Conservation (phyloP, 2,329 filamentous ascomycete species). For the Ophiostoma triangulosporum region DNA sequence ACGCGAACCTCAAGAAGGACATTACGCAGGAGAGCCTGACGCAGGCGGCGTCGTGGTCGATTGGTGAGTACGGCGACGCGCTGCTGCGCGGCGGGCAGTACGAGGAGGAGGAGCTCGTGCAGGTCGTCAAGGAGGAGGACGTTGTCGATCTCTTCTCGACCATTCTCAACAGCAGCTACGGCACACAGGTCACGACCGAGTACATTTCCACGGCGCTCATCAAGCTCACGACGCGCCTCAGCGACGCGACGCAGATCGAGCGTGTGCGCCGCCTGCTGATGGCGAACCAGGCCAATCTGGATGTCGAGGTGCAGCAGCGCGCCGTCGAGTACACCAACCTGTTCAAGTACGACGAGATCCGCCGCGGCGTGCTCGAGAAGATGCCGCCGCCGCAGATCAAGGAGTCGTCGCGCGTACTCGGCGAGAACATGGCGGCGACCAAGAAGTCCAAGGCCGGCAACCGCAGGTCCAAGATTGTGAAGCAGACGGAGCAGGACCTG, state of each 20-base stretch:
- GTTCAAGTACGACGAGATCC: conserved; percentile 80
- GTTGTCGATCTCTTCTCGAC: conserved; percentile 84
- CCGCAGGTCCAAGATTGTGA: conserved; percentile 62
- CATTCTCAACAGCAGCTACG: conserved; percentile 90
- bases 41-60: conserved; percentile 88
- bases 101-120: conserved; percentile 82
- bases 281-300: conserved; percentile 70
- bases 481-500: conserved; percentile 82
- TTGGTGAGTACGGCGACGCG: conserved; percentile 90
- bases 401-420: conserved; percentile 83
- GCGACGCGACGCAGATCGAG: conserved; percentile 74
- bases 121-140: conserved; percentile 71
- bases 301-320: conserved; percentile 91
- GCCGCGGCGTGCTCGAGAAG: conserved; percentile 82
- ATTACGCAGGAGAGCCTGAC: conserved; percentile 96
- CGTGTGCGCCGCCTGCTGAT: conserved; percentile 68
- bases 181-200: conserved; percentile 79
- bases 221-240: conserved; percentile 83
- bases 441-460: conserved; percentile 53
- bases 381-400: conserved; percentile 97
- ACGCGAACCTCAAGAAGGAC: conserved; percentile 80
- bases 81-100: conserved; percentile 82
- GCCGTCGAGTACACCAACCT: conserved; percentile 91
- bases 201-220: conserved; percentile 93
- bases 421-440: conserved; percentile 48